Conservation (phyloP, 176 grass and related monocot species). For the Panicum miliaceum region DNA sequence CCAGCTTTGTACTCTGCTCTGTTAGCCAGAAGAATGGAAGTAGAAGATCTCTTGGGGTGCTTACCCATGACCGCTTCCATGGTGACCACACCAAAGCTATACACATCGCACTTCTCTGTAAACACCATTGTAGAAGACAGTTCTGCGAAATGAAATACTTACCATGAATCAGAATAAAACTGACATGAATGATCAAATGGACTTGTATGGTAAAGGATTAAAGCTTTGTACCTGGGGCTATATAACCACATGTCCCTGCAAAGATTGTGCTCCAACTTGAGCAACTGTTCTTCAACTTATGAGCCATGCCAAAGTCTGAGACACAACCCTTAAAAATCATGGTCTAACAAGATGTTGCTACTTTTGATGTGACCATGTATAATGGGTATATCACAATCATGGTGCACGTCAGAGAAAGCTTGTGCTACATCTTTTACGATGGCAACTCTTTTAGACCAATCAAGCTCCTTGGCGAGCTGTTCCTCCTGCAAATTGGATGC, state of each 20-base stretch:
- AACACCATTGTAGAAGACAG: slow-evolving; percentile 27
- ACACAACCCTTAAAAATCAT: slow-evolving; percentile 4
- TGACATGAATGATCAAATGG: no score
- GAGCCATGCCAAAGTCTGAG: slow-evolving; percentile 46
- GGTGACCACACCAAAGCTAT: slow-evolving; percentile 26
- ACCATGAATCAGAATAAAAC: no score
- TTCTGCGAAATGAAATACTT: slow-evolving; percentile 10
- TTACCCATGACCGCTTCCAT: slow-evolving; percentile 45
- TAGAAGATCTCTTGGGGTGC: slow-evolving; percentile 27
- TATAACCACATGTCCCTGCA: slow-evolving; percentile 21
- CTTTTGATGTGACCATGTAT: slow-evolving; percentile 48
- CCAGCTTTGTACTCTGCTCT: neutral
- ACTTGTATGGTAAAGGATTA: neutral
- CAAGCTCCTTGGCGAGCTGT: neutral
- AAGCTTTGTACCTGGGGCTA: slow-evolving; percentile 2
- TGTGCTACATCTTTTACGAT: neutral
- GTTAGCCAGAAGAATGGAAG: slow-evolving; percentile 45
- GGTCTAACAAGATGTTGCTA: slow-evolving; percentile 41
- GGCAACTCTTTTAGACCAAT: neutral
- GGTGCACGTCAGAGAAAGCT: slow-evolving; percentile 44
- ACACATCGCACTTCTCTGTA: slow-evolving; percentile 34
- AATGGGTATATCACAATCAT: neutral
- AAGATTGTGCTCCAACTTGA: slow-evolving; percentile 43
- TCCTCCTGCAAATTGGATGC: slow-evolving; percentile 15
- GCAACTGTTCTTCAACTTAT: neutral